Conservation (phyloP, 257 asterid species). For the Petunia secreta region DNA sequence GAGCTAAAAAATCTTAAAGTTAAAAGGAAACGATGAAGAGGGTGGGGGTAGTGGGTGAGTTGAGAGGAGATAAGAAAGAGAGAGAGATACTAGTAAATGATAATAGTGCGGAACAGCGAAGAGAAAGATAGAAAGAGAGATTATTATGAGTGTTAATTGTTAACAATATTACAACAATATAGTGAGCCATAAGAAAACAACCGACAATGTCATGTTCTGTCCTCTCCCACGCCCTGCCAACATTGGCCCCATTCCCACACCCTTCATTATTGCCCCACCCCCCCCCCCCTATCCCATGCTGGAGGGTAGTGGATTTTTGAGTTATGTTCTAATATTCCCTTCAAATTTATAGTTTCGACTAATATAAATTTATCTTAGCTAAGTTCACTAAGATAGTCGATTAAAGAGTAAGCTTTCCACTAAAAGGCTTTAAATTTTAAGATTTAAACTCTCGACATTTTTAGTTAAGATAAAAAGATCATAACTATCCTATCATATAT, state of each 20-base stretch:
- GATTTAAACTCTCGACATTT: too few species aligned
- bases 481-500: too few species aligned
- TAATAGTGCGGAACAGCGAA: slow-evolving; percentile 21
- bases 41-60: not conserved
- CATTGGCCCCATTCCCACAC: slow-evolving; percentile 55
- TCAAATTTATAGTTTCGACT: too few species aligned
- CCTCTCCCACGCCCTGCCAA: slow-evolving; percentile 99
- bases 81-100: slow-evolving; percentile 15
- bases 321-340: too few species aligned
- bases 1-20: slow-evolving; percentile 48
- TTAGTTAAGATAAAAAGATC: too few species aligned
- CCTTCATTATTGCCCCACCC: slow-evolving; percentile 60
- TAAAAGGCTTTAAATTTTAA: too few species aligned
- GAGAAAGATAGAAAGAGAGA: not conserved
- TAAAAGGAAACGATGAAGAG: not conserved
- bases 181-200: slow-evolving; percentile 59
- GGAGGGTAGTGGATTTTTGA: not conserved
- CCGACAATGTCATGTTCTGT: slow-evolving; percentile 99
- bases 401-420: too few species aligned
- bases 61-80: not conserved
- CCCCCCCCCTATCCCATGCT: not conserved
- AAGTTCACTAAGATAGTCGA: too few species aligned
- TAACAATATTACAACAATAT: not conserved
- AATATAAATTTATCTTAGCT: too few species aligned
- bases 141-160: not conserved